Conservation (phyloP, 495 filamentous ascomycete species). For the Penicillium daleae region DNA sequence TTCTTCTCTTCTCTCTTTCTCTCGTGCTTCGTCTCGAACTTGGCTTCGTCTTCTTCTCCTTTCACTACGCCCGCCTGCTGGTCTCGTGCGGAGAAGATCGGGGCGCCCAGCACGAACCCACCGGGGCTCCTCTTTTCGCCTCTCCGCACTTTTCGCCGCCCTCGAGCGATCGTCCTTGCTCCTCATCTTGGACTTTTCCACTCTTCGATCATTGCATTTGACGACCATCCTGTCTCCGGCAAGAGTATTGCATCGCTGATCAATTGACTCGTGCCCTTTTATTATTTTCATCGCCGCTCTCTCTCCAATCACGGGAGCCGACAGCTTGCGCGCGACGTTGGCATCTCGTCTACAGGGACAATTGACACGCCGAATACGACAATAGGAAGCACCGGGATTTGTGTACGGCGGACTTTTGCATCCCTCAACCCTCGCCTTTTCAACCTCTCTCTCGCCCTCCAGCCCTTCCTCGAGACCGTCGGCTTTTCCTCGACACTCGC, state of each 20-base stretch:
- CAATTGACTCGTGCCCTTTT: background rate
- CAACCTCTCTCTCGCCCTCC: background rate
- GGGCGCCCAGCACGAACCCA: constrained; percentile 10
- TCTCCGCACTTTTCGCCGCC: background rate
- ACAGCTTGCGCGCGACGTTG: constrained; percentile 12
- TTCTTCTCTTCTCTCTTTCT: background rate
- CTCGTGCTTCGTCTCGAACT: background rate
- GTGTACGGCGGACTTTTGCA: background rate
- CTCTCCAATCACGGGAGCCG: constrained; percentile 10
- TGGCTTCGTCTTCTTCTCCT: too few species aligned
- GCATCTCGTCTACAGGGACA: background rate
- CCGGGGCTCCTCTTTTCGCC: constrained; percentile 11
- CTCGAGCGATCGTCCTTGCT: background rate
- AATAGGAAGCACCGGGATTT: background rate
- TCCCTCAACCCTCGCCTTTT: background rate
- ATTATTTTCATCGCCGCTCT: constrained; percentile 5
- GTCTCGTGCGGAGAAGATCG: constrained; percentile 6
- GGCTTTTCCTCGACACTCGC: constrained; percentile 10
- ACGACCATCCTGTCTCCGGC: background rate
- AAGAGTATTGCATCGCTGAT: background rate
- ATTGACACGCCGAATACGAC: background rate
- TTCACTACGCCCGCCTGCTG: background rate
- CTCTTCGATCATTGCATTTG: background rate
- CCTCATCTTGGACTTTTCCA: background rate
- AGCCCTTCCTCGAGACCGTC: constrained; percentile 6